These are phyloP conservation scores for Excoecaria agallocha DNA, from an alignment of 345 rosid species.

Conservation along the genomic window DNA sequence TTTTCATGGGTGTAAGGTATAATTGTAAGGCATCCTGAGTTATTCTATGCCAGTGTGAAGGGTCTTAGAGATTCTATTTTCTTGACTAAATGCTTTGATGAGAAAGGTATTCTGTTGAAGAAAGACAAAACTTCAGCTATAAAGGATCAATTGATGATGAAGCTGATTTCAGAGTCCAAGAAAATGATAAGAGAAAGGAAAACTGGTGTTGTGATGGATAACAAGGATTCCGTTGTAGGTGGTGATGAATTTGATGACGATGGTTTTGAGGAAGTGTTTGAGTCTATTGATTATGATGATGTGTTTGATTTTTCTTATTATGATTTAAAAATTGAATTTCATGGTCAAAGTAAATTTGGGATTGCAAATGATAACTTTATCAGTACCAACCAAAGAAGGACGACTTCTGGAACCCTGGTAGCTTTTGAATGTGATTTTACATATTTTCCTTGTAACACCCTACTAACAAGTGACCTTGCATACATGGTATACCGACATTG, in stretches of 20 bases:
- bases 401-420: conserved; percentile 51
- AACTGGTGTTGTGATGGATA: conserved; percentile 21
- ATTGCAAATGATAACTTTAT: conserved; percentile 33
- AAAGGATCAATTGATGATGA: conserved; percentile 52
- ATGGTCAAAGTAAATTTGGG: conserved; percentile 49
- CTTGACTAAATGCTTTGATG: conserved; percentile 65
- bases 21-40: conserved; percentile 78
- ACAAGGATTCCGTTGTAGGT: conserved; percentile 6
- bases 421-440: not conserved
- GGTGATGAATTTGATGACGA: conserved; percentile 32
- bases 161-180: conserved; percentile 63
- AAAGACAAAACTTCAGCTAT: conserved; percentile 50
- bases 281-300: conserved; percentile 47
- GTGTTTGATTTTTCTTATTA: conserved; percentile 59
- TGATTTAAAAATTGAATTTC: conserved; percentile 33
- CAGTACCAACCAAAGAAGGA: conserved; percentile 11
- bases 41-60: conserved; percentile 79
- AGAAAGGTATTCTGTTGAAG: conserved; percentile 61
- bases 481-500: too few relatives aligned
- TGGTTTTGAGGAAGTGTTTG: conserved; percentile 75
- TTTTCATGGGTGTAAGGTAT: too few relatives aligned
- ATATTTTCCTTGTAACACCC: too few relatives aligned
- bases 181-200: conserved; percentile 61
- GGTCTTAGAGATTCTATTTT: conserved; percentile 74
- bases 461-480: too few relatives aligned